Percentiles rank a stretch among this genome's conserved stretches.
Conservation (phyloP, 192 early-diverging fungal species). For the Podila clonocystis region DNA sequence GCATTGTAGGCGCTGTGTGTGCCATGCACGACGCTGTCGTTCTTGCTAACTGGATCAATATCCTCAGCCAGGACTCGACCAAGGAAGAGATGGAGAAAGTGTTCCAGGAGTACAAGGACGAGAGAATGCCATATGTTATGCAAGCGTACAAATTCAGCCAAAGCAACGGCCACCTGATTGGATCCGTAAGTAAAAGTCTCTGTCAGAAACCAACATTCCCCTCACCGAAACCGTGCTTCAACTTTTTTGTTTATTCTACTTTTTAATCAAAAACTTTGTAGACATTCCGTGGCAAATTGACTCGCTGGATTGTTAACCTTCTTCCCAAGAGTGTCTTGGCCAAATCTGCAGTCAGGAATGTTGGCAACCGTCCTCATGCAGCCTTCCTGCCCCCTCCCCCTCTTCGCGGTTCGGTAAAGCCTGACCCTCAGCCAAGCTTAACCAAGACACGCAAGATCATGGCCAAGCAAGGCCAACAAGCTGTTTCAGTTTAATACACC, state of each 20-base stretch:
- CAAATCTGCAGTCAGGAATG: not conserved
- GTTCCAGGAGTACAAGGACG: not conserved
- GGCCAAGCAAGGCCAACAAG: too few relatives aligned
- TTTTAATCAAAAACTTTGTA: not conserved
- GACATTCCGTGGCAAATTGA: not conserved
- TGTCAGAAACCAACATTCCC: too few relatives aligned
- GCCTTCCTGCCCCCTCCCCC: not conserved
- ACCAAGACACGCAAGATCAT: too few relatives aligned
- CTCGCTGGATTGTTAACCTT: not conserved
- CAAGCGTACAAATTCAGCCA: not conserved
- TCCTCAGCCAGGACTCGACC: not conserved
- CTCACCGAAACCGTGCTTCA: too few relatives aligned
- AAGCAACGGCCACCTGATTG: not conserved
- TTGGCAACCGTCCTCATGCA: not conserved
- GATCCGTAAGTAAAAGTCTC: not conserved
- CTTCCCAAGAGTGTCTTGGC: not conserved
- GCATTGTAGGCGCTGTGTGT: not conserved
- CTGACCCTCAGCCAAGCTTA: too few relatives aligned
- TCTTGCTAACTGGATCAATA: not conserved
- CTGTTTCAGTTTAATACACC: too few relatives aligned
- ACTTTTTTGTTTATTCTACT: not conserved
- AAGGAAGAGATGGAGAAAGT: not conserved
- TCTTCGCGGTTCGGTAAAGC: too few relatives aligned
- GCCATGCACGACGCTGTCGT: not conserved
- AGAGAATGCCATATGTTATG: not conserved